A percentile compares a stretch with the other conserved stretches of the same genome.
These are phyloP conservation scores for Thermothelomyces thermophilus DNA, from an alignment of 2,329 filamentous ascomycete genomes.

Conservation along the genomic window DNA sequence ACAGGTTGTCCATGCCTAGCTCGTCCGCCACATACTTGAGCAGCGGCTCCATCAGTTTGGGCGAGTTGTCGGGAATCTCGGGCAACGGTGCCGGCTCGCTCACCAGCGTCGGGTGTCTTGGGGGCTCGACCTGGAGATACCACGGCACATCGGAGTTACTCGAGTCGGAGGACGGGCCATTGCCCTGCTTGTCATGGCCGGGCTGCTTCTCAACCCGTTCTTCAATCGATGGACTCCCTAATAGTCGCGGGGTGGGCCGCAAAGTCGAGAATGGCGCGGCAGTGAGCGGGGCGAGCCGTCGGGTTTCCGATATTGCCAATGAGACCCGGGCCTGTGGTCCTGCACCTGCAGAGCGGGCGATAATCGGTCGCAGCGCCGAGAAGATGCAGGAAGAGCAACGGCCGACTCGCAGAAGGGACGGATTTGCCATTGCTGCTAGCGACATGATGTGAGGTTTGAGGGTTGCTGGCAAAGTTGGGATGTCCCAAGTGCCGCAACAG, in stretches of 20 bases:
- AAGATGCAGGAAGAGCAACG: constrained; percentile 27
- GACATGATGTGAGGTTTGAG: not conserved
- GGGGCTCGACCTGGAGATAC: constrained; percentile 74
- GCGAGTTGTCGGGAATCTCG: constrained; percentile 58
- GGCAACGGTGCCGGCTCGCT: constrained; percentile 42
- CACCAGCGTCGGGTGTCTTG: constrained; percentile 44
- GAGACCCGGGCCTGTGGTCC: not conserved
- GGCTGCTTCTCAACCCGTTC: constrained; percentile 17
- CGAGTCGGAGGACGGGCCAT: not conserved
- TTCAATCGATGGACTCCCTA: constrained; percentile 19
- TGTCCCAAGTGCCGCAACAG: too few species aligned
- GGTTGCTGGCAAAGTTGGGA: not conserved
- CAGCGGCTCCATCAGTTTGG: constrained; percentile 63
- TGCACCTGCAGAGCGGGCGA: constrained; percentile 12
- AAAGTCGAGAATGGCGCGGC: constrained; percentile 21
- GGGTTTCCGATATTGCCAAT: not conserved
- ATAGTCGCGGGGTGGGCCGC: constrained; percentile 14
- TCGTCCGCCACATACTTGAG: constrained; percentile 76
- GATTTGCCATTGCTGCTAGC: constrained; percentile 21
- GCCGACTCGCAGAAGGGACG: constrained; percentile 21
- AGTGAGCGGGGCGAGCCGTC: not conserved
- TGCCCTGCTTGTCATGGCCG: constrained; percentile 1
- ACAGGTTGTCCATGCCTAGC: constrained; percentile 76
- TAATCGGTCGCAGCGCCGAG: constrained; percentile 24
- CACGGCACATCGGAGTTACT: constrained; percentile 43